Evolutionary conservation across 352 stramenopile genomes (phyloP), one percentile per base, ranked within the genome.

Genomic region (Pythium aquatile): DNA sequence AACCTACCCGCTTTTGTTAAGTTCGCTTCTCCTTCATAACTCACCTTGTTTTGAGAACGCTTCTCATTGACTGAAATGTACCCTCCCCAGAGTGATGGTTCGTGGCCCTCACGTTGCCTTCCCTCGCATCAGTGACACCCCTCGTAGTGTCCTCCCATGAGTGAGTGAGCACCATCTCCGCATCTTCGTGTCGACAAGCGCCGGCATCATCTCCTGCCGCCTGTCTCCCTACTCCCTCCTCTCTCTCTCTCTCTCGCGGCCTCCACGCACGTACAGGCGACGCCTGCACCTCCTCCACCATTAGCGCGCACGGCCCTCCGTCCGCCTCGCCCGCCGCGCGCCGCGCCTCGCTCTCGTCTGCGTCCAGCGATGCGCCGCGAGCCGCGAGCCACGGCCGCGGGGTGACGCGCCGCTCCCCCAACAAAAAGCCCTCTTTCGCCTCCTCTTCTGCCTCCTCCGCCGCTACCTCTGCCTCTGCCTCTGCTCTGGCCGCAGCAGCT

Each of bases 381-480:
- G 54, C 54, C 17, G 33, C n/a, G 35, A 60, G 24, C 30, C 39
- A 60, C 28, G 47, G 58, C 16, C 58, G 58, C 16, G 47, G 35
- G 48, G 47, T 53, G 17, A 54, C 48, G 39, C 58, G 58, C 13
- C 48, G 49, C 48, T 65, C 58, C 13, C 58, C 58, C 48, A 65
- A 32, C 29, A 65, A 58, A 29, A 65, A 65, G n/a, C 48, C 44
- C 17, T 29, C 44, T 51, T 51, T 20, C n/a, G 1, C 5, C 16
- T 6, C 44, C n/a, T 29, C 44, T 6, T 24, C n/a, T 14, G 4
- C 44, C 7, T 51, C 37, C 16, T 8, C 47, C 2, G 33, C 56
- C 26, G 20, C 39, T 24, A 11, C 13, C 3, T 8, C 28, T 26
- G 28, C 2, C 3, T 8, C 28, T 26, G 28, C 2, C n/a, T 13